Evolutionary conservation across 106 monocot genomes (phyloP).

Genomic region (Gastrodia elata): DNA sequence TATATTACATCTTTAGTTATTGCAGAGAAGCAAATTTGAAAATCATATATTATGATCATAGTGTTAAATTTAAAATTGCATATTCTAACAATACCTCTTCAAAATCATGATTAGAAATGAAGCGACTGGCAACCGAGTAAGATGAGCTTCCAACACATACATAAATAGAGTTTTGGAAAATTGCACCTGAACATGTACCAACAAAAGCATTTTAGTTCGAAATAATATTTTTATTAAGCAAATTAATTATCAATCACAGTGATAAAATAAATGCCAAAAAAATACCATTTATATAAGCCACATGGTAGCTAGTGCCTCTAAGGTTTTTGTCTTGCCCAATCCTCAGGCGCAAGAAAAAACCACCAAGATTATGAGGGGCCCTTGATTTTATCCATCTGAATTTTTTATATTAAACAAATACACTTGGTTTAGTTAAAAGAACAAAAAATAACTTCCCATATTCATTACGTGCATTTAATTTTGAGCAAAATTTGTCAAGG

Average conservation of each 20-base stretch:
- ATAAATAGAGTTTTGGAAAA: constrained; percentile 23
- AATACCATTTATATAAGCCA: constrained; percentile 58
- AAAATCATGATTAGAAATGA: constrained; percentile 61
- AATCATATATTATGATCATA: too few species aligned
- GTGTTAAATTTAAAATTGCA: too few species aligned
- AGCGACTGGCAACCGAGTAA: constrained; percentile 28
- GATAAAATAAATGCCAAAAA: background rate
- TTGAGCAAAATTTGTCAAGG: too few species aligned
- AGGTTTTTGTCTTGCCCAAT: constrained; percentile 37
- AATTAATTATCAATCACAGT: background rate
- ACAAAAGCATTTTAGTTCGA: background rate
- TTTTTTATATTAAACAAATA: constrained; percentile 7
- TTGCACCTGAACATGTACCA: constrained; percentile 26
- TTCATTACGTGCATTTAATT: too few species aligned
- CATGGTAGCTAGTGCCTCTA: constrained; percentile 42
- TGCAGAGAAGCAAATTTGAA: too few species aligned
- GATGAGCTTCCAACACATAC: constrained; percentile 36
- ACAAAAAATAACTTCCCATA: too few species aligned
- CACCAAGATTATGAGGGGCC: constrained; percentile 22
- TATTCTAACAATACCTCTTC: constrained; percentile 62
- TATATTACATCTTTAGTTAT: too few species aligned
- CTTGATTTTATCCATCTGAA: constrained; percentile 34
- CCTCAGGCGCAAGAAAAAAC: constrained; percentile 54
- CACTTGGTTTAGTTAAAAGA: too few species aligned
- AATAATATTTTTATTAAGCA: background rate